A percentile compares a stretch with the other conserved stretches of the same genome.
Evolutionary conservation across 345 rosid genomes (phyloP).

Genomic region (Arabidopsis suecica): DNA sequence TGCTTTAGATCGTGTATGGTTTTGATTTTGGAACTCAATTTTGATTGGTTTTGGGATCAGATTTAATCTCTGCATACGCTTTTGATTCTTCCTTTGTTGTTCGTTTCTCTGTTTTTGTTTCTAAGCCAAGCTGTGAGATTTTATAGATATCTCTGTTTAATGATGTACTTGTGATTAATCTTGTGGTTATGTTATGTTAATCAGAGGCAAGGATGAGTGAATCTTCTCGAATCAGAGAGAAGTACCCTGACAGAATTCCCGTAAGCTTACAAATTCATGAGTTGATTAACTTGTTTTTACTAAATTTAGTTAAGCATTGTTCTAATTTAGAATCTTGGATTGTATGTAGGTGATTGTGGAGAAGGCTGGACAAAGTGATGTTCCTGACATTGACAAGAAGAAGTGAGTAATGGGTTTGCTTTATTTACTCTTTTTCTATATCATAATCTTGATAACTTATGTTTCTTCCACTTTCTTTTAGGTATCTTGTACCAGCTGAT

Average conservation of each 20-base stretch:
- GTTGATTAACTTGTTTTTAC: neutral
- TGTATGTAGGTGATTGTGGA: conserved; percentile 83
- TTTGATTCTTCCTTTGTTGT: neutral
- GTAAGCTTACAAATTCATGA: conserved; percentile 46
- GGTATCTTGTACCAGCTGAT: conserved; percentile 88
- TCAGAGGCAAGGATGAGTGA: conserved; percentile 90
- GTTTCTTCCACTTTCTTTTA: conserved; percentile 29
- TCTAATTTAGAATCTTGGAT: conserved; percentile 11
- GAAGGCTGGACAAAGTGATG: conserved; percentile 83
- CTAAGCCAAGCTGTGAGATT: neutral
- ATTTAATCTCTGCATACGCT: conserved; percentile 4
- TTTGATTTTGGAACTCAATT: neutral
- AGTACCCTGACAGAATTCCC: conserved; percentile 91
- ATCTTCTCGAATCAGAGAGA: conserved; percentile 81
- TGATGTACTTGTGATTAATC: neutral
- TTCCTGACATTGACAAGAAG: conserved; percentile 96
- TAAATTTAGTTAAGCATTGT: conserved; percentile 22
- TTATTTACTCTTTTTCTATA: neutral
- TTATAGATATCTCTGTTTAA: neutral
- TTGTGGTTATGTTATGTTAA: conserved; percentile 11
- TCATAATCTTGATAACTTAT: neutral
- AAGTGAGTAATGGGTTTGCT: conserved; percentile 60
- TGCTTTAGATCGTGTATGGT: neutral
- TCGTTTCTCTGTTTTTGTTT: conserved; percentile 13
- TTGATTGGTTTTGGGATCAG: neutral